These are phyloP conservation scores for Microbotryomycetes sp. DNA, from an alignment of 1,284 basidiomycete species.

Conservation along the genomic window DNA sequence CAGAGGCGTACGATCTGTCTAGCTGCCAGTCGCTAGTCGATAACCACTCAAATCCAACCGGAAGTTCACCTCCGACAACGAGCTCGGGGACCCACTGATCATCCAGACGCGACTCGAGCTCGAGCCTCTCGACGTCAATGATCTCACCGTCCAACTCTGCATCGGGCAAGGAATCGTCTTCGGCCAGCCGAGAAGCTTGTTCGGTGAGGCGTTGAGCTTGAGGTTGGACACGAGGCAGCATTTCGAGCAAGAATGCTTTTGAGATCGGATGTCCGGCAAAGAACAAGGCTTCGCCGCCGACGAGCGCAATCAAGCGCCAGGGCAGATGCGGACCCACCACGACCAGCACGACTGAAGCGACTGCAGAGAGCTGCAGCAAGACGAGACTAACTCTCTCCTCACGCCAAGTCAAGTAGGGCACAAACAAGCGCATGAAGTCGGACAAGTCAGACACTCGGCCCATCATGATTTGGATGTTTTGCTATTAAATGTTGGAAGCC, in stretches of 20 bases:
- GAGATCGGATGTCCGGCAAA: slow-evolving; percentile 31
- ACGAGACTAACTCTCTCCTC: slow-evolving; percentile 26
- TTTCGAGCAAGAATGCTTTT: slow-evolving; percentile 4
- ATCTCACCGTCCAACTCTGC: slow-evolving; percentile 14
- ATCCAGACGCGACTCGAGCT: neutral
- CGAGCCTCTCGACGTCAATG: neutral
- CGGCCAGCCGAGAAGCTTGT: slow-evolving; percentile 4
- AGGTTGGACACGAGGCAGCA: neutral
- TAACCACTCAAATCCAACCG: neutral
- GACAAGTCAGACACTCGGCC: slow-evolving; percentile 34
- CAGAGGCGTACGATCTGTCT: slow-evolving; percentile 1
- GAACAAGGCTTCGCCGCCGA: slow-evolving; percentile 27
- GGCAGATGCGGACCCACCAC: slow-evolving; percentile 26
- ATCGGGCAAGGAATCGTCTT: slow-evolving; percentile 26
- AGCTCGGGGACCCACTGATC: slow-evolving; percentile 13
- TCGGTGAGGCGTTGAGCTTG: neutral
- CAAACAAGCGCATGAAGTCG: slow-evolving; percentile 29
- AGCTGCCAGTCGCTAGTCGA: neutral
- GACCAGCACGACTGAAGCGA: slow-evolving; percentile 21
- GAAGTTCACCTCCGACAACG: slow-evolving; percentile 20
- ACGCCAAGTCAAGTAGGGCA: slow-evolving; percentile 36
- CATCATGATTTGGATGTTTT: slow-evolving; percentile 39
- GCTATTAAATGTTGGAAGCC: slow-evolving; percentile 14
- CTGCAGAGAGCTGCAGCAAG: slow-evolving; percentile 29
- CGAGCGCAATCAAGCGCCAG: slow-evolving; percentile 30